Conservation (phyloP, 768 basidiomycete genomes). For the Russula abietina region DNA sequence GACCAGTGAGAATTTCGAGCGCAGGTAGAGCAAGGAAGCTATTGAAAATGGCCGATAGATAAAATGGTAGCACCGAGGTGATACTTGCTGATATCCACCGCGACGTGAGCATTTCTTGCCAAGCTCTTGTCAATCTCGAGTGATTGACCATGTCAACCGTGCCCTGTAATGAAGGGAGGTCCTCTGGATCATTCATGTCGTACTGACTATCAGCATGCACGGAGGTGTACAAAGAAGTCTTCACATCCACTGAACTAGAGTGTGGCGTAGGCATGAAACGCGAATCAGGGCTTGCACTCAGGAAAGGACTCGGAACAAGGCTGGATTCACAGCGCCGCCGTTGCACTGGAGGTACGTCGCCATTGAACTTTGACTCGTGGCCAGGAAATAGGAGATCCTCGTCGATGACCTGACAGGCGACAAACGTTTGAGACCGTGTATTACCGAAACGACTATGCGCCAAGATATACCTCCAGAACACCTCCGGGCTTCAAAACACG, state of each 20-base stretch:
- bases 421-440: background rate
- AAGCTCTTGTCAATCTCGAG: constrained; percentile 21
- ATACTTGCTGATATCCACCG: constrained; percentile 20
- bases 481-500: constrained; percentile 61
- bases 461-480: constrained; percentile 50
- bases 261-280: background rate
- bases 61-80: constrained; percentile 23
- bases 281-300: background rate
- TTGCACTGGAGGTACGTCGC: background rate
- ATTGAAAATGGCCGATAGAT: constrained; percentile 22
- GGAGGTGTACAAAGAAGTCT: background rate
- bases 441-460: background rate
- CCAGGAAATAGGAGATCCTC: constrained; percentile 70
- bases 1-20: constrained; percentile 17
- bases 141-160: constrained; percentile 18
- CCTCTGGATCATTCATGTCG: background rate
- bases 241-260: background rate
- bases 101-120: constrained; percentile 23
- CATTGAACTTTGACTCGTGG: constrained; percentile 15
- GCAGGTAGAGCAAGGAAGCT: constrained; percentile 22
- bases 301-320: background rate
- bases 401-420: constrained; percentile 50
- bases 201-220: background rate
- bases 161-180: background rate
- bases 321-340: background rate